Conservation (phyloP, 2,329 filamentous ascomycete species). For the Diaporthe sp. region DNA sequence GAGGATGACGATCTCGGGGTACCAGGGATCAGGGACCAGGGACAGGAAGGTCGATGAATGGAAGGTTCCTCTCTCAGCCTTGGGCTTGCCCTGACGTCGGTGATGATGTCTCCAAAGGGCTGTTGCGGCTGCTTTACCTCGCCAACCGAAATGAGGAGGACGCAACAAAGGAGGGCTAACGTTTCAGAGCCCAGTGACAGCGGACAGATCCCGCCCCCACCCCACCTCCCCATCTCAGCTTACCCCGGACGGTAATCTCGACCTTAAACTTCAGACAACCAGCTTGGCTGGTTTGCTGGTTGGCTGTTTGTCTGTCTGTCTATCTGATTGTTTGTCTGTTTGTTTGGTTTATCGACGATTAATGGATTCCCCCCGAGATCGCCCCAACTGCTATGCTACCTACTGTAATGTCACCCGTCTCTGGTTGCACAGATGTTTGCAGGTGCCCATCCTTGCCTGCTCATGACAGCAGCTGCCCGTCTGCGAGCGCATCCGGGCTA, state of each 20-base stretch:
- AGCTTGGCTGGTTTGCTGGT: constrained; percentile 11
- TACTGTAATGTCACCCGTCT: not conserved
- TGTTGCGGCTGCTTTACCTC: constrained; percentile 30
- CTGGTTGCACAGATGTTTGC: not conserved
- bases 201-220: constrained; percentile 34
- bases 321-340: not conserved
- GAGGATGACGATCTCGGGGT: constrained; percentile 11
- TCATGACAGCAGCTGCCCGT: not conserved
- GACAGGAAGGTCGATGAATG: constrained; percentile 1
- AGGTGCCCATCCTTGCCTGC: not conserved
- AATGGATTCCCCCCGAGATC: not conserved
- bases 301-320: not conserved
- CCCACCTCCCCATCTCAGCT: constrained; percentile 28
- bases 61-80: constrained; percentile 34
- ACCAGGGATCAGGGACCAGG: not conserved
- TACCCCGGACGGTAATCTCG: constrained; percentile 30
- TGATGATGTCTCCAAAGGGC: constrained; percentile 33
- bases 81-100: constrained; percentile 36
- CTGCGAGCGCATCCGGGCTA: not conserved
- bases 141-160: constrained; percentile 33
- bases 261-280: constrained; percentile 13
- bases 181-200: constrained; percentile 41
- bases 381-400: not conserved
- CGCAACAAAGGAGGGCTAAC: constrained; percentile 28
- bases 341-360: not conserved